Conservation (phyloP, 352 stramenopile genomes). For the Aphanomyces euteiches region DNA sequence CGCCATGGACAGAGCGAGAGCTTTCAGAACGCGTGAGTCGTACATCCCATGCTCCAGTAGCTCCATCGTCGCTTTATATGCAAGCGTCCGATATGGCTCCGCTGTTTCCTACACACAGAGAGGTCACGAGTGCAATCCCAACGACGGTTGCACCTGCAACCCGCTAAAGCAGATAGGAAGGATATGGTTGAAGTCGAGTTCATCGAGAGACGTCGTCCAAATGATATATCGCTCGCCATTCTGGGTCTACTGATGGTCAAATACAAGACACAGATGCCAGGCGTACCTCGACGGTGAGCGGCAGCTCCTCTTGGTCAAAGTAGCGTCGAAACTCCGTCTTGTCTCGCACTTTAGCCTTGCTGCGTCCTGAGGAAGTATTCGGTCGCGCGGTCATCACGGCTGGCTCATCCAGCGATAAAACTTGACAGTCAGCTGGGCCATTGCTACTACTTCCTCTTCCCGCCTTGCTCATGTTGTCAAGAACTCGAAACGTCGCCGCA, state of each 20-base stretch:
- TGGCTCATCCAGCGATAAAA: slow-evolving; percentile 48
- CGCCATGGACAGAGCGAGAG: slow-evolving; percentile 51
- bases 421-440: slow-evolving; percentile 37
- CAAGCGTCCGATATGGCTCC: slow-evolving; percentile 69
- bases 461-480: background rate
- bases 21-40: slow-evolving; percentile 51
- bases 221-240: slow-evolving; percentile 45
- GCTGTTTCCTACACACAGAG: slow-evolving; percentile 43
- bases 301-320: slow-evolving; percentile 62
- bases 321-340: slow-evolving; percentile 68
- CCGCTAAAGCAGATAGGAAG: slow-evolving; percentile 69
- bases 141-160: slow-evolving; percentile 35
- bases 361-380: slow-evolving; percentile 47
- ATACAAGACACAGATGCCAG: background rate
- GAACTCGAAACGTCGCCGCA: background rate
- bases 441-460: background rate
- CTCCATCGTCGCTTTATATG: slow-evolving; percentile 61
- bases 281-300: slow-evolving; percentile 45
- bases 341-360: slow-evolving; percentile 48
- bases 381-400: slow-evolving; percentile 32
- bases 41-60: slow-evolving; percentile 50
- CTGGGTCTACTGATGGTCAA: slow-evolving; percentile 30
- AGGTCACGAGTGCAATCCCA: background rate
- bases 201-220: slow-evolving; percentile 55
- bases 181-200: slow-evolving; percentile 62